Conservation (phyloP, 805 yeast genomes). For the Candida maesae region DNA sequence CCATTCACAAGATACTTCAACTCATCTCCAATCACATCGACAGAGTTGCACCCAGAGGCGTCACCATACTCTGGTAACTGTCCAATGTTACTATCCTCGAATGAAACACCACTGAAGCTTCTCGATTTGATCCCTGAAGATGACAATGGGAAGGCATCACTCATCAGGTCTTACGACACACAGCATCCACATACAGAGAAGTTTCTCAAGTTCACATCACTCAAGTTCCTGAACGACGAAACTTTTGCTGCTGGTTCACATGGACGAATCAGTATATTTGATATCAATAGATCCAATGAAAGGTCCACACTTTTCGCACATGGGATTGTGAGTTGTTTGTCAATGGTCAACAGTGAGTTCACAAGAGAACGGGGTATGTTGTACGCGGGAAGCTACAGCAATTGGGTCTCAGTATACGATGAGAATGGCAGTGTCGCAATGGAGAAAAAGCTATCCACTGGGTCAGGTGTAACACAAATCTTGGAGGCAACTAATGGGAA, state of each 20-base stretch:
- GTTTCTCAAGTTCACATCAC: slow-evolving; percentile 29
- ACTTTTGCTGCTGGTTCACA: slow-evolving; percentile 32
- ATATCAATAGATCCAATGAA: slow-evolving; percentile 20
- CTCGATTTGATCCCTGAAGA: slow-evolving; percentile 19
- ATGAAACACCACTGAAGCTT: slow-evolving; percentile 35
- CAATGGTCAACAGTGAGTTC: slow-evolving; percentile 12
- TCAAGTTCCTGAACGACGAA: slow-evolving; percentile 22
- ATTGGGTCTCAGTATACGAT: slow-evolving; percentile 31
- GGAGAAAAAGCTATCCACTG: slow-evolving; percentile 15
- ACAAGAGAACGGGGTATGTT: slow-evolving; percentile 9
- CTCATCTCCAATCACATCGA: slow-evolving; percentile 29
- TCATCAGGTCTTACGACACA: slow-evolving; percentile 28
- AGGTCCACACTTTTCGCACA: slow-evolving; percentile 4
- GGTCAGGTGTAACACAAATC: slow-evolving; percentile 34
- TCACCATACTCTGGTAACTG: slow-evolving; percentile 28
- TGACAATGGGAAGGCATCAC: slow-evolving; percentile 13
- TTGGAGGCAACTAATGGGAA: slow-evolving; percentile 34
- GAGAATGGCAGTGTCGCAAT: slow-evolving; percentile 20
- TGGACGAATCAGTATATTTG: slow-evolving; percentile 29
- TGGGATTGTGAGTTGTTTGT: slow-evolving; percentile 21
- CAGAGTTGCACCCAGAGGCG: slow-evolving; percentile 33
- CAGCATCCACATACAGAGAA: slow-evolving; percentile 31
- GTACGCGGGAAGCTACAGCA: slow-evolving; percentile 32
- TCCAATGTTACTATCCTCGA: slow-evolving; percentile 29
- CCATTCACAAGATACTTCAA: slow-evolving; percentile 35